Conservation (phyloP, 208 protist genomes). For the Trypanosoma melophagium region DNA sequence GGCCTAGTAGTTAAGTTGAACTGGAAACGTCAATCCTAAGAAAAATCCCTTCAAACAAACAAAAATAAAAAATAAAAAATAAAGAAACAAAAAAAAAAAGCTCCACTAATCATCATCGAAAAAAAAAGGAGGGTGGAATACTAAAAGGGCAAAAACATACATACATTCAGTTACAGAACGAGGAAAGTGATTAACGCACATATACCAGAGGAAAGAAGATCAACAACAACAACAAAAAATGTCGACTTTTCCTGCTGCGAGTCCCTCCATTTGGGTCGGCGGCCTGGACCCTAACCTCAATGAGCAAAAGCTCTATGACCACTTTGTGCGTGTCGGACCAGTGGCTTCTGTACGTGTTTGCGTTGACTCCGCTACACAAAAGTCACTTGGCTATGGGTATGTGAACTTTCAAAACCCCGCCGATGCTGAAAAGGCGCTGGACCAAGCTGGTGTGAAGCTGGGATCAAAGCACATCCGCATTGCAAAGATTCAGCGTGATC, state of each 20-base stretch:
- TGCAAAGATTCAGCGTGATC: slow-evolving; percentile 99
- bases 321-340: slow-evolving; percentile 97
- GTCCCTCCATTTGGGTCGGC: slow-evolving; percentile 97
- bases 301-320: slow-evolving; percentile 96
- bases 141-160: slow-evolving; percentile 34
- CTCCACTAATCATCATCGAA: background rate
- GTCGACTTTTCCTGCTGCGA: slow-evolving; percentile 53
- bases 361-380: slow-evolving; percentile 95
- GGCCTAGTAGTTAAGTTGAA: background rate
- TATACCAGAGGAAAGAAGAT: slow-evolving; percentile 7
- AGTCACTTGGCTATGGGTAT: slow-evolving; percentile 99
- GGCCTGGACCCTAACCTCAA: slow-evolving; percentile 95
- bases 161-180: background rate
- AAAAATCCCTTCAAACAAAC: slow-evolving; percentile 32
- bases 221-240: slow-evolving; percentile 12
- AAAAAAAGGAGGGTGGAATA: slow-evolving; percentile 17
- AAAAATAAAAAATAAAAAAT: slow-evolving; percentile 35
- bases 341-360: slow-evolving; percentile 98
- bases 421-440: slow-evolving; percentile 98
- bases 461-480: slow-evolving; percentile 94
- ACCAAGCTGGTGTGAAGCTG: slow-evolving; percentile 96
- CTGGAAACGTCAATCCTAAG: background rate
- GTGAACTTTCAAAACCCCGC: slow-evolving; percentile 98
- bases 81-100: slow-evolving; percentile 32
- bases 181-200: slow-evolving; percentile 13